A percentile compares a stretch with the other conserved stretches of the same genome.
These are phyloP conservation scores for Neophaeococcomyces aloes DNA, from an alignment of 2,329 filamentous ascomycete genomes.

Conservation along the genomic window DNA sequence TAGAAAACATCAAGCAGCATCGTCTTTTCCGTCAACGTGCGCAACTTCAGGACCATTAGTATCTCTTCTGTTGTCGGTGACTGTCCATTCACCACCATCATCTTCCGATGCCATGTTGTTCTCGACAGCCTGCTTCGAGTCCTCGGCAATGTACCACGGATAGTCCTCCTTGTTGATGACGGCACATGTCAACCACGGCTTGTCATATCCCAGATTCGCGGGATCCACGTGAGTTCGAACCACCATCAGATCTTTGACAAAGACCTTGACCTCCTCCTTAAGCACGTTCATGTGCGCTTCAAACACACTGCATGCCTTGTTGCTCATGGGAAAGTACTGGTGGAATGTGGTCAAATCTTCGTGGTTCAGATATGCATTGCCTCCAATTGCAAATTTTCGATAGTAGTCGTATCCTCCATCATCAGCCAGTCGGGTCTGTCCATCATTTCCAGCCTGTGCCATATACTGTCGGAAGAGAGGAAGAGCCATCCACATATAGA, in stretches of 20 bases:
- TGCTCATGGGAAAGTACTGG: slow-evolving; percentile 23
- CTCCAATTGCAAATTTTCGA: slow-evolving; percentile 29
- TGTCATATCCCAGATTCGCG: slow-evolving; percentile 22
- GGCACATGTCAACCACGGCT: slow-evolving; percentile 38
- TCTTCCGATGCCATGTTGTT: slow-evolving; percentile 1
- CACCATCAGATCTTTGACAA: slow-evolving; percentile 28
- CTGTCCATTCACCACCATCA: not conserved
- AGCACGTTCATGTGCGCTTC: slow-evolving; percentile 27
- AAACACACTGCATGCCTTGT: slow-evolving; percentile 22
- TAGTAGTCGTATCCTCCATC: slow-evolving; percentile 42
- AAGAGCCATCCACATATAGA: slow-evolving; percentile 43
- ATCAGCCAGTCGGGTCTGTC: slow-evolving; percentile 27
- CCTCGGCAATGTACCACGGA: slow-evolving; percentile 27
- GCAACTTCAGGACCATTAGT: no score
- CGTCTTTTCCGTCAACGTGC: no score
- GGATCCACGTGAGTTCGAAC: slow-evolving; percentile 32
- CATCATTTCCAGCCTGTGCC: slow-evolving; percentile 30
- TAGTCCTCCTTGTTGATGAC: slow-evolving; percentile 32
- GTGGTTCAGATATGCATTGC: slow-evolving; percentile 35
- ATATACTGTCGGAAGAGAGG: slow-evolving; percentile 40
- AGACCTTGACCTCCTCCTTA: slow-evolving; percentile 29
- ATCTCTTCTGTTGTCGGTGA: not conserved
- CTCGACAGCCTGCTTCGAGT: slow-evolving; percentile 9
- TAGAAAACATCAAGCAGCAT: no score
- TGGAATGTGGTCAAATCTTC: slow-evolving; percentile 22